Base-by-base conservation (phyloP, 2,329 filamentous ascomycete genomes). In the Trichophaea hybrida region DNA sequence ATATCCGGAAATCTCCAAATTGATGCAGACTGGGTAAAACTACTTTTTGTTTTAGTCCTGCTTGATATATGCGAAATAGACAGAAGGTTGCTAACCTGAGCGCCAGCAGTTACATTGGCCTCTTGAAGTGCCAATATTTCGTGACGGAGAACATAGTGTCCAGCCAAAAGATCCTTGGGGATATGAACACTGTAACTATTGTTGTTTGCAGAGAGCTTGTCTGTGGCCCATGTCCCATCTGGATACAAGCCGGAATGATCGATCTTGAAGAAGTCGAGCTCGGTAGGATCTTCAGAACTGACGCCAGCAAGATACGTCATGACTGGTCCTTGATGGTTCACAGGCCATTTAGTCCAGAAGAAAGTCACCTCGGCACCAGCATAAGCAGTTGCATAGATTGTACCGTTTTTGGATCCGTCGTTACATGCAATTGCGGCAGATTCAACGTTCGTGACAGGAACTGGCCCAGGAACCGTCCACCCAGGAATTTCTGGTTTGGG, bases 71-170 rank as follows among this genome's bases (percentile, higher is more conserved):
- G 24, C 24, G 24, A 24, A 24, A 24, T 24, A 24, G 24, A 24
- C 24, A 3, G 24, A n/a, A 46, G 40, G 12, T 5, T 51, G 13
- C 31, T 15, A 24, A 51, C 48, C 72, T 76, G 77, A 1, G 76
- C 76, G 31, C 76, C 76, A 55, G 76, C 75, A 1, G 68, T 61
- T 12, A 71, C 70, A 10, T 69, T 65, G 1, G 72, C 72, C 0
- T 70, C 68, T 57, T 79, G 77, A n/a, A 79, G 69, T 1, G 74
- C 78, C 60, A 76, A 74, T 50, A 74, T 72, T 69, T 80, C 78
- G 65, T 80, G 77, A 1, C 78, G 72, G 35, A 81, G 68, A 35
- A 81, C 75, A 63, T 80, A 80, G 62, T 71, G 68, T 15, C 72
- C 72, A 6, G 72, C 62, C 31, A 70, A 70, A 55, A 74, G 66